Evolutionary conservation across 495 filamentous ascomycete species (phyloP).

Genomic region (Trichoderma gamsii): DNA sequence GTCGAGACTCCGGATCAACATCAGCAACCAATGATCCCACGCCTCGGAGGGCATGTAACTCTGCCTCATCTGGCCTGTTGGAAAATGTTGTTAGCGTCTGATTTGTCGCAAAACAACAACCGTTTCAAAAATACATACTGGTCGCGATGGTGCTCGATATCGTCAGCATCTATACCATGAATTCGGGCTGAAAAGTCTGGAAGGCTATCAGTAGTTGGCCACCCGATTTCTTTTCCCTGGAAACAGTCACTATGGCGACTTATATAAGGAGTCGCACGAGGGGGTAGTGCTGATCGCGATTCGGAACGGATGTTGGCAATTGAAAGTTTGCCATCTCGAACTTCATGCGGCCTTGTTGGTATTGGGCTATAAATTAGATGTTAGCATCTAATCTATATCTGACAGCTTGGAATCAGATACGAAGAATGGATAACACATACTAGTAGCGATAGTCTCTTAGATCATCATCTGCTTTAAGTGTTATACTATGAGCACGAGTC

Average conservation of each 20-base stretch:
- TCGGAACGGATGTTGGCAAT: not conserved
- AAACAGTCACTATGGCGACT: too few species aligned
- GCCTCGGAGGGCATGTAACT: constrained; percentile 17
- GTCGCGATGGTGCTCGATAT: constrained; percentile 20
- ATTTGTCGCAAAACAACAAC: not conserved
- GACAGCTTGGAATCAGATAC: not conserved
- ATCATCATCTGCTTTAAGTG: constrained; percentile 35
- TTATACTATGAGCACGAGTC: constrained; percentile 59
- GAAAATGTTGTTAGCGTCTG: not conserved
- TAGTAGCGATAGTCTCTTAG: not conserved
- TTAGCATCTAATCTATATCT: not conserved
- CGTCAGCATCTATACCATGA: constrained; percentile 28
- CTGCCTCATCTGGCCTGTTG: not conserved
- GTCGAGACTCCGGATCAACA: not conserved
- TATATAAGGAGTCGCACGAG: not conserved
- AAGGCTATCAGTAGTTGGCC: too few species aligned
- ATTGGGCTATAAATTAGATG: not conserved
- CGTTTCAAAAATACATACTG: not conserved
- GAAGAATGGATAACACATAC: not conserved
- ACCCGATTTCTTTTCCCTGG: too few species aligned
- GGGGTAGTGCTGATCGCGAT: not conserved
- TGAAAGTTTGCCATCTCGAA: not conserved
- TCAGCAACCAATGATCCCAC: constrained; percentile 17
- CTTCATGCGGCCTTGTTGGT: not conserved
- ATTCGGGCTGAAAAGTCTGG: too few species aligned